A percentile compares a stretch with the other conserved stretches of the same genome.
These are phyloP conservation scores for Nitzschia sp. DNA, from an alignment of 108 stramenopile species.

Conservation along the genomic window DNA sequence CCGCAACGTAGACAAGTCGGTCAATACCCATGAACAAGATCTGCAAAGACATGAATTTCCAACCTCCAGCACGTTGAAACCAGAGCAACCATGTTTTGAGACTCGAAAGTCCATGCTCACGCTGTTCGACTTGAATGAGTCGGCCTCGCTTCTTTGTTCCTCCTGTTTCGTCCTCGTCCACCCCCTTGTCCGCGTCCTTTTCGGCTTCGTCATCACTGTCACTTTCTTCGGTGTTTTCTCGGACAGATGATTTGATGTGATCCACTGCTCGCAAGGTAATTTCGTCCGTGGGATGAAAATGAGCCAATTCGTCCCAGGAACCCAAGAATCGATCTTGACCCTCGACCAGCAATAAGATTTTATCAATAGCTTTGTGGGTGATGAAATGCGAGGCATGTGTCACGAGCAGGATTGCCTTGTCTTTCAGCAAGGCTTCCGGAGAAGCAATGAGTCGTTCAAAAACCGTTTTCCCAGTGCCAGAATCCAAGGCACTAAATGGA, in stretches of 20 bases:
- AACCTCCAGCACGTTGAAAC: constrained; percentile 81
- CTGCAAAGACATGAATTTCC: constrained; percentile 43
- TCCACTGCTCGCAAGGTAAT: constrained; percentile 67
- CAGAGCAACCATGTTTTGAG: constrained; percentile 74
- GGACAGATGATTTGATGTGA: constrained; percentile 67
- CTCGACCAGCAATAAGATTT: constrained; percentile 71
- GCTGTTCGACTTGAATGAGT: constrained; percentile 71
- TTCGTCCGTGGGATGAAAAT: constrained; percentile 42
- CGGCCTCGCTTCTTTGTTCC: constrained; percentile 13
- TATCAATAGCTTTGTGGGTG: constrained; percentile 49
- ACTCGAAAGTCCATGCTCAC: constrained; percentile 77
- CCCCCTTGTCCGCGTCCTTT: not conserved
- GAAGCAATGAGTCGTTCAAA: constrained; percentile 76
- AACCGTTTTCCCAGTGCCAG: constrained; percentile 64
- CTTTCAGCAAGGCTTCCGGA: constrained; percentile 38
- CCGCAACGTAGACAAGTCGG: constrained; percentile 70
- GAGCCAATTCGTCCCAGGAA: constrained; percentile 65
- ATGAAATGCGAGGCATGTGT: constrained; percentile 91
- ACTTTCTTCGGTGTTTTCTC: constrained; percentile 48
- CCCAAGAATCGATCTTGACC: constrained; percentile 70
- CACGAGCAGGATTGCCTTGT: constrained; percentile 77
- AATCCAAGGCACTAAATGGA: constrained; percentile 91
- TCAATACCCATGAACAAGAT: constrained; percentile 66
- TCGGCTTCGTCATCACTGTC: constrained; percentile 13
- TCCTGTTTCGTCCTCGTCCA: not conserved